These are phyloP conservation scores for Phaffia australis DNA, from an alignment of 768 basidiomycete species.

Conservation along the genomic window DNA sequence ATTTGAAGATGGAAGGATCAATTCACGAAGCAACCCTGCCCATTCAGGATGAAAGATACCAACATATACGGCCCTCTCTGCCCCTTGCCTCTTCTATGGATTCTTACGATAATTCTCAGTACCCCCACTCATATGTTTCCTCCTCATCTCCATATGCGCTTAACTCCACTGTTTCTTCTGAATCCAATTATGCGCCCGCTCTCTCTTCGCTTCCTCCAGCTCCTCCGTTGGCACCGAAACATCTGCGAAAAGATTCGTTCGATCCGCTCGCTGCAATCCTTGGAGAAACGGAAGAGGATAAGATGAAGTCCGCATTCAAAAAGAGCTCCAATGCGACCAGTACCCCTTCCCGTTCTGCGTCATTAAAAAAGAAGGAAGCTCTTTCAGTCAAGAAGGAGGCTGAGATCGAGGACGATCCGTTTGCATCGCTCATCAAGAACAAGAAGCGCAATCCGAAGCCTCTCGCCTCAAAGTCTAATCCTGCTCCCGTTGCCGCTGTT, in stretches of 20 bases:
- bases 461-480: not conserved
- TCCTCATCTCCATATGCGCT: conserved; percentile 3
- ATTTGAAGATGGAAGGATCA: not conserved
- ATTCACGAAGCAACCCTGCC: no score
- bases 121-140: not conserved
- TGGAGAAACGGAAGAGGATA: conserved; percentile 18
- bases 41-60: not conserved
- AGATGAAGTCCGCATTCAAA: conserved; percentile 23
- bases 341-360: not conserved
- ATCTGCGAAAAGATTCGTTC: not conserved
- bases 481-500: not conserved
- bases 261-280: conserved; percentile 14
- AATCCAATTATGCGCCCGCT: not conserved
- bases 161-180: not conserved
- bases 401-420: conserved; percentile 9
- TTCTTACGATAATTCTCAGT: not conserved
- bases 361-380: not conserved
- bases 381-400: not conserved
- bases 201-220: not conserved
- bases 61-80: not conserved
- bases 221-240: not conserved
- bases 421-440: conserved; percentile 1
- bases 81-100: not conserved
- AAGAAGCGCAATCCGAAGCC: not conserved
- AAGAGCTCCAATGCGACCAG: not conserved